Conservation (phyloP, 2,329 filamentous ascomycete genomes). For the Celoporthe dispersa region DNA sequence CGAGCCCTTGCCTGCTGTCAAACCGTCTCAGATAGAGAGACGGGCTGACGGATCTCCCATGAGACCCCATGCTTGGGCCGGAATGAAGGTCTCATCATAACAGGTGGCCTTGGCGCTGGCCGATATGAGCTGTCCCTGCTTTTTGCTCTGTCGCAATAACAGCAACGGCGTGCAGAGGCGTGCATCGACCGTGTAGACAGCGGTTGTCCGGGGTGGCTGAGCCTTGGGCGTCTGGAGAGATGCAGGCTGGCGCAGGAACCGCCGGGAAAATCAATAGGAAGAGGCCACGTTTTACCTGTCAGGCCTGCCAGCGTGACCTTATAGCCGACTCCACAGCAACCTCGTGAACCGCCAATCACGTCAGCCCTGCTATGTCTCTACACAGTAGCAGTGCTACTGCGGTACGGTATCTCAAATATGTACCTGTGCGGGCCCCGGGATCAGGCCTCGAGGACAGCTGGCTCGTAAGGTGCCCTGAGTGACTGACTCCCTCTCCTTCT, state of each 20-base stretch:
- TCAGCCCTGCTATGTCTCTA: constrained; percentile 20
- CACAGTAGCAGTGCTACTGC: not conserved
- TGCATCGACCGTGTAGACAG: not conserved
- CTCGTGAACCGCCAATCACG: constrained; percentile 19
- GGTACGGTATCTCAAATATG: not conserved
- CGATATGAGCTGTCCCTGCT: not conserved
- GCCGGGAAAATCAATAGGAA: constrained; percentile 26
- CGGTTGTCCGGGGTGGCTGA: constrained; percentile 17
- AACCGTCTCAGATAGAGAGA: constrained; percentile 26
- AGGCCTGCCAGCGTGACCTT: constrained; percentile 13
- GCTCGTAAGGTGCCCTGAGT: not conserved
- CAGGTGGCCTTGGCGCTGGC: not conserved
- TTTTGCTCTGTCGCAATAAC: not conserved
- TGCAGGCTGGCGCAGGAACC: constrained; percentile 26
- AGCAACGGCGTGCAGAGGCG: constrained; percentile 7
- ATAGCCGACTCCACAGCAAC: constrained; percentile 22
- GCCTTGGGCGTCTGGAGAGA: constrained; percentile 12
- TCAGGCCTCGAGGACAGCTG: constrained; percentile 8
- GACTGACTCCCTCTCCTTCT: not conserved
- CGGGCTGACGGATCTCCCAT: constrained; percentile 3
- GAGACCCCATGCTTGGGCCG: not conserved
- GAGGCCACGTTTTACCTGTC: constrained; percentile 24
- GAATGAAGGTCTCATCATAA: not conserved
- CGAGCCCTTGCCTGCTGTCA: constrained; percentile 15
- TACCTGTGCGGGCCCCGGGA: constrained; percentile 5